phyloP scores from a whole-genome alignment of 192 early-diverging fungal species.

The Gryganskiella cystojenkinii region DNA sequence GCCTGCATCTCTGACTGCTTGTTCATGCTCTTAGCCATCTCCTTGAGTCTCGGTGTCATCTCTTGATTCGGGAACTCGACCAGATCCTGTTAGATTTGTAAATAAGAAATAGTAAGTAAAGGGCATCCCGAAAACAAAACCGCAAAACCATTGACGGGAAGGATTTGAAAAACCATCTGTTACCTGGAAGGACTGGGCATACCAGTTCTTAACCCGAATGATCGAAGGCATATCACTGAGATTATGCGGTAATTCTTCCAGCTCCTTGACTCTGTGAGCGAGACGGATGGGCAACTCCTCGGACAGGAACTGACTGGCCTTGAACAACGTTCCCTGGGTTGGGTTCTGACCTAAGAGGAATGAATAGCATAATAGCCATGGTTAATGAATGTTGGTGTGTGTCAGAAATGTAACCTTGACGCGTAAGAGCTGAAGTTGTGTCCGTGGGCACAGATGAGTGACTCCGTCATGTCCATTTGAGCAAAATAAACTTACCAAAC shows the following conservation, averaged over 20 bases:
- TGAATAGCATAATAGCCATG: too few species aligned
- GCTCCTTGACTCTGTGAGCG: slow-evolving; percentile 94
- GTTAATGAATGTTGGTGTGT: too few species aligned
- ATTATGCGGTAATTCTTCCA: slow-evolving; percentile 88
- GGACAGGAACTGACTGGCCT: slow-evolving; percentile 82
- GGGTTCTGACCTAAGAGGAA: slow-evolving; percentile 71
- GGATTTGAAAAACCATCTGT: not conserved
- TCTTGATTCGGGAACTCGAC: slow-evolving; percentile 65
- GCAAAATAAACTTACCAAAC: too few species aligned
- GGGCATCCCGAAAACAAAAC: not conserved
- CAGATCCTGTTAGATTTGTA: slow-evolving; percentile 56
- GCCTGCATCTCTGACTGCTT: slow-evolving; percentile 37
- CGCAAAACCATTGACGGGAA: not conserved
- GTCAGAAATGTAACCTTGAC: too few species aligned
- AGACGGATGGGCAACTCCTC: slow-evolving; percentile 95
- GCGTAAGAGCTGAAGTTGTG: not conserved
- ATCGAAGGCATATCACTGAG: slow-evolving; percentile 93
- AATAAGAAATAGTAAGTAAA: slow-evolving; percentile 4
- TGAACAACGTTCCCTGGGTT: slow-evolving; percentile 76
- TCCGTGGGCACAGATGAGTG: not conserved
- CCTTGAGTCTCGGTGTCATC: slow-evolving; percentile 45
- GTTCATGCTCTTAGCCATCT: slow-evolving; percentile 40
- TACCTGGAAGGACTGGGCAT: slow-evolving; percentile 90
- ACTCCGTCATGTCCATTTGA: too few species aligned
- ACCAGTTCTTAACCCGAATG: slow-evolving; percentile 93